A percentile compares a stretch with the other conserved stretches of the same genome.
Evolutionary conservation across 1,139 yeast genomes (phyloP).

Genomic region (Blastobotrys niveus): DNA sequence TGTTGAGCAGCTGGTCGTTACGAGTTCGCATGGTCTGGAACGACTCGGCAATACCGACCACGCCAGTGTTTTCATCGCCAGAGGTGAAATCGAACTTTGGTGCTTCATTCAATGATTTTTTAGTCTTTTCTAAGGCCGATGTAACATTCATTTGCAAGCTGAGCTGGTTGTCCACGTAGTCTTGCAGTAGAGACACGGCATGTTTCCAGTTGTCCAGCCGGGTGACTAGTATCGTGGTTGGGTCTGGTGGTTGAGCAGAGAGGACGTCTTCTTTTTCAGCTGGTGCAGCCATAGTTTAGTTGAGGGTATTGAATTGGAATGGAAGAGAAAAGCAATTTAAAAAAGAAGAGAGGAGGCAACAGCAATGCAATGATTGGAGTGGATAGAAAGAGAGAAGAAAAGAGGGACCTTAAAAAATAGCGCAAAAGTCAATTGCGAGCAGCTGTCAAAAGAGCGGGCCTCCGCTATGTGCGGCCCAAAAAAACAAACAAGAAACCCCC

Average conservation of each 20-base stretch:
- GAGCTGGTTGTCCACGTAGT: conserved; percentile 29
- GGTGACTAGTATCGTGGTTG: conserved; percentile 32
- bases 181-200: conserved; percentile 30
- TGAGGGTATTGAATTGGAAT: neutral
- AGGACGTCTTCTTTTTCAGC: conserved; percentile 25
- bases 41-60: conserved; percentile 33
- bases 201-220: conserved; percentile 38
- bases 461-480: too few relatives aligned
- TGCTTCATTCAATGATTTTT: conserved; percentile 31
- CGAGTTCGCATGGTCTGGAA: conserved; percentile 31
- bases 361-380: neutral
- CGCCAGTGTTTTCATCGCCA: neutral
- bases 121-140: conserved; percentile 32
- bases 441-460: too few relatives aligned
- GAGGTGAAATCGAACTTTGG: conserved; percentile 30
- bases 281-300: neutral
- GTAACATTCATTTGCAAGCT: conserved; percentile 28
- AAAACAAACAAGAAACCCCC: too few relatives aligned
- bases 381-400: neutral
- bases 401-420: too few relatives aligned
- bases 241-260: conserved; percentile 30
- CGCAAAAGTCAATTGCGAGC: too few relatives aligned
- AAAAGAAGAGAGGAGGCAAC: neutral
- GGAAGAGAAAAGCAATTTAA: neutral
- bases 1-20: conserved; percentile 33